A percentile compares a stretch with the other conserved stretches of the same genome.
These are phyloP conservation scores for Colletotrichum ledebouriae DNA, from an alignment of 2,329 filamentous ascomycete species.

Conservation along the genomic window DNA sequence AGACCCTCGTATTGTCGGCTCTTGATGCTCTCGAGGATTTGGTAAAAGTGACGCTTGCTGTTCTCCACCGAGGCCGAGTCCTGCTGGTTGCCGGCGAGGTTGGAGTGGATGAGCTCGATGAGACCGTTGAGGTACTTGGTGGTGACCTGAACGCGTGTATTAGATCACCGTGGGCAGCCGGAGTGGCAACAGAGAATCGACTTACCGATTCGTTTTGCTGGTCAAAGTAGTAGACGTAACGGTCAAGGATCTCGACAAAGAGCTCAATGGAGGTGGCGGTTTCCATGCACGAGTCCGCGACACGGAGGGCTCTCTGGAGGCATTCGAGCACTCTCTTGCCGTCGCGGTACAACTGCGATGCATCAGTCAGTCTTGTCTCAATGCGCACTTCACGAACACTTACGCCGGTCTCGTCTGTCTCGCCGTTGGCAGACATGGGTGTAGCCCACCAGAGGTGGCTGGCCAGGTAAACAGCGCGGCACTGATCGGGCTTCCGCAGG, in stretches of 20 bases:
- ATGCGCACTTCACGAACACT: slow-evolving; percentile 51
- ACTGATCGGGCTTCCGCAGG: slow-evolving; percentile 97
- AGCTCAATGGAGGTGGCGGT: slow-evolving; percentile 96
- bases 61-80: slow-evolving; percentile 87
- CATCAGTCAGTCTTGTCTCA: slow-evolving; percentile 43
- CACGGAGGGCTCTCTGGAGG: slow-evolving; percentile 91
- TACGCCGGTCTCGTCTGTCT: slow-evolving; percentile 85
- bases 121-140: slow-evolving; percentile 98
- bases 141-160: slow-evolving; percentile 71
- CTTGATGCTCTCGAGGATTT: slow-evolving; percentile 93
- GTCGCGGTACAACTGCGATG: slow-evolving; percentile 88
- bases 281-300: slow-evolving; percentile 99
- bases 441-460: slow-evolving; percentile 99
- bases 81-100: slow-evolving; percentile 86
- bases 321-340: slow-evolving; percentile 98
- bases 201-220: slow-evolving; percentile 94
- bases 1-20: slow-evolving; percentile 94
- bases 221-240: slow-evolving; percentile 99
- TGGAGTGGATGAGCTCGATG: slow-evolving; percentile 98
- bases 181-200: neutral
- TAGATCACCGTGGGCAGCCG: slow-evolving; percentile 26
- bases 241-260: slow-evolving; percentile 97
- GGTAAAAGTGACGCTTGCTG: slow-evolving; percentile 92
- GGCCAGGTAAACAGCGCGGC: slow-evolving; percentile 93
- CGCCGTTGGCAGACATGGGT: slow-evolving; percentile 80